A percentile compares a stretch with the other conserved stretches of the same genome.
phyloP scores from a whole-genome alignment of 1,284 basidiomycete species.

The Violaceomyces palustris region DNA sequence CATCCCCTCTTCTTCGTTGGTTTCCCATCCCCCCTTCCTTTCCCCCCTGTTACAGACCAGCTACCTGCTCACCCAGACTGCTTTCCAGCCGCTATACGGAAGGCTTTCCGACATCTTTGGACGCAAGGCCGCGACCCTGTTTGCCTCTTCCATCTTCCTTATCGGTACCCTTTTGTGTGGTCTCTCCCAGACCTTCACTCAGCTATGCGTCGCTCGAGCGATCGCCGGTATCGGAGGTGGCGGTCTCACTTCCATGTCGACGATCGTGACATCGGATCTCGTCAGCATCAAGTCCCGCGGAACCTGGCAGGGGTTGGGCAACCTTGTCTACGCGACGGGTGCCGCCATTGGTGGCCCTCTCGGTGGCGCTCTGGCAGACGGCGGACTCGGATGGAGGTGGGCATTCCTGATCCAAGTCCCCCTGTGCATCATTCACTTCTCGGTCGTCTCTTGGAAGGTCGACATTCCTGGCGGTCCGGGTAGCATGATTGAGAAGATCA shows the following conservation, averaged over 20 bases:
- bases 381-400: slow-evolving; percentile 44
- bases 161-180: slow-evolving; percentile 48
- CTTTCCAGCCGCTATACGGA: slow-evolving; percentile 51
- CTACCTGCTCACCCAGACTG: slow-evolving; percentile 50
- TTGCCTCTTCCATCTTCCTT: slow-evolving; percentile 46
- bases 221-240: slow-evolving; percentile 56
- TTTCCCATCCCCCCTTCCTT: not conserved
- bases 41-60: no score
- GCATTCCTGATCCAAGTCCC: slow-evolving; percentile 53
- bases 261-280: slow-evolving; percentile 55
- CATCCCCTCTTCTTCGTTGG: no score
- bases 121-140: slow-evolving; percentile 48
- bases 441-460: slow-evolving; percentile 53
- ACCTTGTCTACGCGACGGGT: slow-evolving; percentile 51
- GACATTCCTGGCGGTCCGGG: slow-evolving; percentile 54
- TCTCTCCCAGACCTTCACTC: slow-evolving; percentile 44
- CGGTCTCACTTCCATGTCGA: slow-evolving; percentile 55
- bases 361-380: slow-evolving; percentile 42
- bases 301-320: slow-evolving; percentile 54
- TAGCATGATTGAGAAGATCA: slow-evolving; percentile 53
- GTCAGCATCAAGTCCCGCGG: slow-evolving; percentile 55
- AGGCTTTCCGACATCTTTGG: slow-evolving; percentile 49
- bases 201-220: slow-evolving; percentile 52
- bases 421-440: slow-evolving; percentile 52
- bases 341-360: slow-evolving; percentile 51